Conservation (phyloP, 768 basidiomycete genomes). For the Hericium alpestre region DNA sequence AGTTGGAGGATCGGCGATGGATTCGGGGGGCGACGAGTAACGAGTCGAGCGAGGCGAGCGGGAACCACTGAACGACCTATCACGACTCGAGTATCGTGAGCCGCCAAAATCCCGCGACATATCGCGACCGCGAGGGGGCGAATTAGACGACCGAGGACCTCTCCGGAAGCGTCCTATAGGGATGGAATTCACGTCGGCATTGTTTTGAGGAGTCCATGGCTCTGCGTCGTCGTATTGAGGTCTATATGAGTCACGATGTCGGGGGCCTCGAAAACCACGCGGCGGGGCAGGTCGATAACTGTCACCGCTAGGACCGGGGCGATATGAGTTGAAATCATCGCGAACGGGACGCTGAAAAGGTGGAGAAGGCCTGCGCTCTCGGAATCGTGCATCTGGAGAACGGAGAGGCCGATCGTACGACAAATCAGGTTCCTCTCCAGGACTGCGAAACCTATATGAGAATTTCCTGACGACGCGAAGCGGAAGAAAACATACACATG, state of each 20-base stretch:
- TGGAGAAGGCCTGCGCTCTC: neutral
- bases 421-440: neutral
- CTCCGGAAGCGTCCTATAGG: constrained; percentile 3
- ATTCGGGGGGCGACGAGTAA: neutral
- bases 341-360: neutral
- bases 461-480: neutral
- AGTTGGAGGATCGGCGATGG: neutral
- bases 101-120: neutral
- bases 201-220: constrained; percentile 20
- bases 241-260: constrained; percentile 38
- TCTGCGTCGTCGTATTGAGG: constrained; percentile 31
- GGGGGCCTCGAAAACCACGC: constrained; percentile 28
- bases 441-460: neutral
- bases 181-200: constrained; percentile 18
- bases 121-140: neutral
- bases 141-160: neutral
- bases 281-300: constrained; percentile 36
- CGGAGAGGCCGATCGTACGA: neutral
- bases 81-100: neutral
- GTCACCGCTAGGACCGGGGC: constrained; percentile 22
- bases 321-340: neutral
- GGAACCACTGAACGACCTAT: neutral
- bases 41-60: neutral
- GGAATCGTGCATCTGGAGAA: neutral
- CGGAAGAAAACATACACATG: constrained; percentile 31